Conservation (phyloP, 176 grass and related monocot genomes). For the Juncus effusus region DNA sequence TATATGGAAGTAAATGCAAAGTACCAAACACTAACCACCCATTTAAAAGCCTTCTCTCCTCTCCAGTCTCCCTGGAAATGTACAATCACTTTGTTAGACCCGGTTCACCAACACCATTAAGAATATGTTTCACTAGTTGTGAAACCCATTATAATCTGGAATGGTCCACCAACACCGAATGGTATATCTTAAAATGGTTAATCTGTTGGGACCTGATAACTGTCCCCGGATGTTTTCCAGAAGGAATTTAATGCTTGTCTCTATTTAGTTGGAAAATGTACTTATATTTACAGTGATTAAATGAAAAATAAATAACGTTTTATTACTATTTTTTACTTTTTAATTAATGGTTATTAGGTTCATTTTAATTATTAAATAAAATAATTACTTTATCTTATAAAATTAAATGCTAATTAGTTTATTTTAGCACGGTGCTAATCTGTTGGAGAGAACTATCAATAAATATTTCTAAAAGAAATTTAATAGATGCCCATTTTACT, state of each 20-base stretch:
- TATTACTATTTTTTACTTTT: no score
- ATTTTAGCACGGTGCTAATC: no score
- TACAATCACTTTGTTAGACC: neutral
- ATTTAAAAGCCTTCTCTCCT: neutral
- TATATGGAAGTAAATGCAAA: constrained; percentile 22
- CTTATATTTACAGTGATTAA: no score
- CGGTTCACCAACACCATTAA: neutral
- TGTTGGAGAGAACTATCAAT: no score
- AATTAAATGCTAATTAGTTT: no score
- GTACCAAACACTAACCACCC: constrained; percentile 28
- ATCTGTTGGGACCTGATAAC: neutral
- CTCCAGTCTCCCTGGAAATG: neutral
- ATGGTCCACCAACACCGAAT: neutral
- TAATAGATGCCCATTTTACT: no score
- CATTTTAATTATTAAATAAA: no score
- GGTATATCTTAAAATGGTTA: neutral
- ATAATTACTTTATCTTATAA: no score
- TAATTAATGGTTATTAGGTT: no score
- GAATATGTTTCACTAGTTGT: neutral
- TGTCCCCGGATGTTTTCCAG: neutral
- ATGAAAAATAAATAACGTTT: no score
- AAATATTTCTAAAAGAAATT: no score
- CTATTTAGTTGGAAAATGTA: no score
- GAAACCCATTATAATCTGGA: neutral
- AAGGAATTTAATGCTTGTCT: neutral